Evolutionary conservation across 495 filamentous ascomycete species (phyloP).

Genomic region (Trichocladium antarcticum): DNA sequence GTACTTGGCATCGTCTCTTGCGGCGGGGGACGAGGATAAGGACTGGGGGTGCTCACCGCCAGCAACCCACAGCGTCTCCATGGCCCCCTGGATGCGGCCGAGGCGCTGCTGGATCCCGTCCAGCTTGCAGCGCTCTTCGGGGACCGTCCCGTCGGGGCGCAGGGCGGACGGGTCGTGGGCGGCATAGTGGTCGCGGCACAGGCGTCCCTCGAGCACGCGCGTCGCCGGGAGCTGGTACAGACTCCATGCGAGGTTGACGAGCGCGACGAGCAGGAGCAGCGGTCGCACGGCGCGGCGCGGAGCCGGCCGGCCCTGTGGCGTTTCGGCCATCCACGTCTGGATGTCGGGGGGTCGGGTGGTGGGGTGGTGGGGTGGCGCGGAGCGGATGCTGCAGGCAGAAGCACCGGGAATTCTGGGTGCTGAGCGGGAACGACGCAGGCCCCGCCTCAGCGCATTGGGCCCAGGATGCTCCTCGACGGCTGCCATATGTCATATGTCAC

Average conservation of each 20-base stretch:
- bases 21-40: too few relatives aligned
- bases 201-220: conserved; percentile 36
- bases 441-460: too few relatives aligned
- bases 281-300: conserved; percentile 18
- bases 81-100: conserved; percentile 34
- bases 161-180: conserved; percentile 27
- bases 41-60: conserved; percentile 22
- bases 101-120: conserved; percentile 35
- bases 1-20: conserved; percentile 1
- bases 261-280: conserved; percentile 29
- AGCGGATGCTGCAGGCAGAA: too few relatives aligned
- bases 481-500: too few relatives aligned
- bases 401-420: too few relatives aligned
- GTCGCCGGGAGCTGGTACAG: conserved; percentile 39
- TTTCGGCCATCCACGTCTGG: background rate
- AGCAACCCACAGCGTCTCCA: conserved; percentile 36
- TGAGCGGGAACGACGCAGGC: too few relatives aligned
- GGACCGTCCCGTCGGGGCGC: conserved; percentile 26
- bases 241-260: conserved; percentile 35
- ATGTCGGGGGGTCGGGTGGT: too few relatives aligned
- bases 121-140: conserved; percentile 39
- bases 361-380: too few relatives aligned
- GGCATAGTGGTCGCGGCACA: conserved; percentile 38
- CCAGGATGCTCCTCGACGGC: too few relatives aligned
- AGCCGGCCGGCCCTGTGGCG: background rate